These are phyloP conservation scores for Aspergillus tubingensis DNA, from an alignment of 2,329 filamentous ascomycete genomes.

Conservation along the genomic window DNA sequence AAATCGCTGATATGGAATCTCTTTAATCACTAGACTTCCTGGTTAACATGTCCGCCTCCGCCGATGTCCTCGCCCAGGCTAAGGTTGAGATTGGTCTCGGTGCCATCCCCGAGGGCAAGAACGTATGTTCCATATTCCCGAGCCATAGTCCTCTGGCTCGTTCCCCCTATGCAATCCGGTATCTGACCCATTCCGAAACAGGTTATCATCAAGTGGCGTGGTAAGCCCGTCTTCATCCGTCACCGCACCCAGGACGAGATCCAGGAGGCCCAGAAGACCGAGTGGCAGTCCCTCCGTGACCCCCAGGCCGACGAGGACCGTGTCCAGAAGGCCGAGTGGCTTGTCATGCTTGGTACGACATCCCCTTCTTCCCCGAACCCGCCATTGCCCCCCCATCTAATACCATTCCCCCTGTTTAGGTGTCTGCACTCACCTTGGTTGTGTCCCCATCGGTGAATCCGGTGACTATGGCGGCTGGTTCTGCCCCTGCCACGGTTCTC, in stretches of 20 bases:
- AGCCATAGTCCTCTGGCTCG: neutral
- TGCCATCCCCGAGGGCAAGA: conserved; percentile 97
- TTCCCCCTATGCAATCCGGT: neutral
- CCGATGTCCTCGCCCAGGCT: conserved; percentile 97
- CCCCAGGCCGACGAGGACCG: conserved; percentile 88
- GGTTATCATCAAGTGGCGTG: conserved; percentile 99
- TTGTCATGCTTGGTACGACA: conserved; percentile 87
- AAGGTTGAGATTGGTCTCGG: conserved; percentile 97
- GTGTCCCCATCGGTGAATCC: conserved; percentile 97
- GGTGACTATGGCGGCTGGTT: conserved; percentile 99
- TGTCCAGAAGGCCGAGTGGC: conserved; percentile 98
- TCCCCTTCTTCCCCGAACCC: neutral
- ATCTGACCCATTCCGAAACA: conserved; percentile 40
- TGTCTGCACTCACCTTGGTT: conserved; percentile 98
- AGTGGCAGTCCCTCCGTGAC: conserved; percentile 81
- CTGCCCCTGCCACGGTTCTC: conserved; percentile 99
- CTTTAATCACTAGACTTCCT: conserved; percentile 75
- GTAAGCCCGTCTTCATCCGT: conserved; percentile 99
- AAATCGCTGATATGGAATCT: conserved; percentile 29
- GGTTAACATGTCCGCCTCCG: conserved; percentile 99
- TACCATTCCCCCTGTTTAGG: conserved; percentile 52
- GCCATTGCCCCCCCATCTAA: conserved; percentile 6
- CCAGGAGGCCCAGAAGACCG: conserved; percentile 86
- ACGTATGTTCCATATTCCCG: conserved; percentile 62
- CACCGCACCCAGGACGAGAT: conserved; percentile 94